Base-by-base conservation (phyloP, 2,329 filamentous ascomycete genomes). In the Neopestalotiopsis sp. region DNA sequence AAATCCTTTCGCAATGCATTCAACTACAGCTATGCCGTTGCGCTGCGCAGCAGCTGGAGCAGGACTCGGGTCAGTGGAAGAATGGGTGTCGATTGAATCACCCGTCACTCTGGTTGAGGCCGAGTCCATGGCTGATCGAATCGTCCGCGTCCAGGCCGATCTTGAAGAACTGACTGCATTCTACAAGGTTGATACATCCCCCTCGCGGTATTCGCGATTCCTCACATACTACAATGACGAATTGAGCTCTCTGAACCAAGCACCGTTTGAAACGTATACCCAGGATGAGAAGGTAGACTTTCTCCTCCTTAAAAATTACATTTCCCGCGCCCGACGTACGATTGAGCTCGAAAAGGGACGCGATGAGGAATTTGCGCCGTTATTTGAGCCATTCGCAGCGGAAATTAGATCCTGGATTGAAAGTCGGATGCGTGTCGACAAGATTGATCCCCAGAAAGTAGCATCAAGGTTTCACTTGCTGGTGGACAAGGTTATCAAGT, bases 251-350 rank as follows among this genome's bases (percentile, higher is more conserved):
- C 75, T 87, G 10, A 72, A 75, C 5, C 68, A 73, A 2, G 71
- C 75, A 6, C 71, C 76, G 0, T 86, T 86, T 71, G 73, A 78
- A 3, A 68, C 71, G 0, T 79, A 81, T 45, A 71, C 76, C 20
- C 85, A 86, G 67, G 80, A 88, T 49, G 83, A 79, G 57, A 82
- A 78, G 68, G 81, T 85, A 17, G 86, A 88, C 72, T 86, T 82
- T 66, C 61, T 88, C 4, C 81, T 89, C 0, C 76, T 89, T 5
- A 79, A 83, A 53, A 87, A 84, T 72, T 85, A 82, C 67, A 75
- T 88, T 2, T 71, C 71, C 12, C 79, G 81, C 38, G 76, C 77
- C 4, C 71, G 73, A 20, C 75, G 78, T 4, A 79, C 82, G 10
- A 71, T 88, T 4, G 74, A 81, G 5, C 79, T 85, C 0, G 82